phyloP scores from a whole-genome alignment of 306 rosid genomes.

The Vigna angularis region DNA sequence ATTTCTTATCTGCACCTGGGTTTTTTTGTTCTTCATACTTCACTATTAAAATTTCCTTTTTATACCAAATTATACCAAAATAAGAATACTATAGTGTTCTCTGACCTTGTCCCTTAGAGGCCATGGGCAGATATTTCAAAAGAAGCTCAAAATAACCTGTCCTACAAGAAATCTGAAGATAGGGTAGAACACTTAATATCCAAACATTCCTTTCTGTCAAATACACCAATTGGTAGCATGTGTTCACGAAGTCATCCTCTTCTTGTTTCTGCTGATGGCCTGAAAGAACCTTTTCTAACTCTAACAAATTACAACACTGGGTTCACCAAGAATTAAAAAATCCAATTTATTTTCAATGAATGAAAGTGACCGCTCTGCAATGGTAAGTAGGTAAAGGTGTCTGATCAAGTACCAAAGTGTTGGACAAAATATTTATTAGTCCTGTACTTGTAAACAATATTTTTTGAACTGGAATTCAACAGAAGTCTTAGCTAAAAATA shows the following conservation, averaged over 20 bases:
- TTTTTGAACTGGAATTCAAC: background rate
- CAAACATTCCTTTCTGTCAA: too few relatives aligned
- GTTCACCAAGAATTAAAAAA: background rate
- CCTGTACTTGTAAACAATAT: background rate
- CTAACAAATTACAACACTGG: background rate
- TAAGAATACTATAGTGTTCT: background rate
- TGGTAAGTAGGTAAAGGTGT: background rate
- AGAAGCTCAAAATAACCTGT: background rate
- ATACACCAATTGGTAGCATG: constrained; percentile 12
- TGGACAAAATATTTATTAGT: background rate
- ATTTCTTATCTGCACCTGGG: background rate
- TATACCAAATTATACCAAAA: background rate
- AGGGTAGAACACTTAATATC: background rate
- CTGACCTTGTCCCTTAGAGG: background rate
- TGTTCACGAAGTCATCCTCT: background rate
- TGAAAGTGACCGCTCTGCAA: background rate
- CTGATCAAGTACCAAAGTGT: background rate
- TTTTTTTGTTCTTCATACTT: constrained; percentile 1
- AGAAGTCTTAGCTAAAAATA: constrained; percentile 7
- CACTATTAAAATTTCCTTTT: background rate
- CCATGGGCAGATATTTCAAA: background rate
- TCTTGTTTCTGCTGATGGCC: background rate
- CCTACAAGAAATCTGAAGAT: background rate
- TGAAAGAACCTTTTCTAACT: constrained; percentile 9
- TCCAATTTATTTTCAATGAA: background rate